These are phyloP conservation scores for Crithidia bombi DNA, from an alignment of 208 protist genomes.

Conservation along the genomic window DNA sequence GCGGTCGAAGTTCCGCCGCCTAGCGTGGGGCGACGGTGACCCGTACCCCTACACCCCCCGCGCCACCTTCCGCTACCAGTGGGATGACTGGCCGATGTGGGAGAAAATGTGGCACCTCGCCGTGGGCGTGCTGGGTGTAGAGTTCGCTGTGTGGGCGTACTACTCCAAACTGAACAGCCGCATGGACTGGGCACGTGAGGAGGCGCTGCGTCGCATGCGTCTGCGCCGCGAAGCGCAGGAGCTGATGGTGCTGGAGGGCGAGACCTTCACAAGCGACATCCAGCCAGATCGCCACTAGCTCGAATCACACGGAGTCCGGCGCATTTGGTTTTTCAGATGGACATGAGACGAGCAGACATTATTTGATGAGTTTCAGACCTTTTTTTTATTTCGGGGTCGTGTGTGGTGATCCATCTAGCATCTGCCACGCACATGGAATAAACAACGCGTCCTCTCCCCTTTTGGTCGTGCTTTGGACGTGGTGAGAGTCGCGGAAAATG, in stretches of 20 bases:
- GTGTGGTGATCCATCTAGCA: too few relatives aligned
- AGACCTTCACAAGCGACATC: conserved; percentile 84
- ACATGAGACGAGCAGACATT: too few relatives aligned
- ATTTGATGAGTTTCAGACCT: too few relatives aligned
- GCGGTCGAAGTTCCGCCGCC: conserved; percentile 84
- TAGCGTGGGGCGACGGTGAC: conserved; percentile 90
- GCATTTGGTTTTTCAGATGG: too few relatives aligned
- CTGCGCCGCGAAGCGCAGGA: conserved; percentile 87
- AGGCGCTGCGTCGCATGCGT: conserved; percentile 90
- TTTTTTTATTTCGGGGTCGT: too few relatives aligned
- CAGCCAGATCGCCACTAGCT: conserved; percentile 74
- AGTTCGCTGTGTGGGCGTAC: conserved; percentile 84
- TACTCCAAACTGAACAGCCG: conserved; percentile 85
- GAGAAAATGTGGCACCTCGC: conserved; percentile 88
- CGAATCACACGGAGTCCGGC: too few relatives aligned
- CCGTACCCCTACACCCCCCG: conserved; percentile 89
- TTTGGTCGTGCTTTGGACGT: too few relatives aligned
- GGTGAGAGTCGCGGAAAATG: too few relatives aligned
- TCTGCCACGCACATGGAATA: too few relatives aligned
- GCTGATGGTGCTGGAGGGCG: conserved; percentile 88
- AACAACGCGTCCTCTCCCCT: too few relatives aligned
- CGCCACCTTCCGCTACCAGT: conserved; percentile 91
- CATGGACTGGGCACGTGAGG: conserved; percentile 90
- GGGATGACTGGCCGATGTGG: conserved; percentile 92
- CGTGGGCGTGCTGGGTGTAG: conserved; percentile 58